A percentile compares a stretch with the other conserved stretches of the same genome.
These are phyloP conservation scores for Flaveria linearis DNA, from an alignment of 129 eudicot genomes.

Conservation along the genomic window DNA sequence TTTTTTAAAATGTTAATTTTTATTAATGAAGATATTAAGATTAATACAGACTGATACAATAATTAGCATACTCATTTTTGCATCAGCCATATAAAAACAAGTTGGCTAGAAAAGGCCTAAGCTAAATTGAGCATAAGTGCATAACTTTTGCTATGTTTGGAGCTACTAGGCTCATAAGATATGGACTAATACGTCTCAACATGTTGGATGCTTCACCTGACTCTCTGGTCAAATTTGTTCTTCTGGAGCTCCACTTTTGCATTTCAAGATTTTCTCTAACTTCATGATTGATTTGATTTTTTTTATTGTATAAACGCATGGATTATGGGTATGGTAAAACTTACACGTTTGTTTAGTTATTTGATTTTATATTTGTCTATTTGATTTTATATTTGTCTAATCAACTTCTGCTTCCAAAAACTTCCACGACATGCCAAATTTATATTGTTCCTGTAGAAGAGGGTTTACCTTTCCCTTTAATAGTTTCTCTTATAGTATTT, in stretches of 20 bases:
- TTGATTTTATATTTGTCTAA: background rate
- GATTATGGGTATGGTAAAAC: background rate
- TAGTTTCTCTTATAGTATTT: background rate
- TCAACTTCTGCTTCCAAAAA: background rate
- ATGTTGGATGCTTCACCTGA: background rate
- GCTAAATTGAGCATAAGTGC: background rate
- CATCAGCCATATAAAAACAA: background rate
- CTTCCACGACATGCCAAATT: background rate
- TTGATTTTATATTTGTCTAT: background rate
- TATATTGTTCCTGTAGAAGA: background rate
- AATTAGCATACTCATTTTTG: background rate
- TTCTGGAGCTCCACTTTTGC: background rate
- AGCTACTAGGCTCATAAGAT: background rate
- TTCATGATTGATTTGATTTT: background rate
- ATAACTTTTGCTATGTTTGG: too few species aligned
- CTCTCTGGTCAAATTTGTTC: background rate
- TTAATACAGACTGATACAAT: background rate
- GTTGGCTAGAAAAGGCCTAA: background rate
- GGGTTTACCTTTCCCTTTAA: too few species aligned
- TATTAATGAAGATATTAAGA: too few species aligned
- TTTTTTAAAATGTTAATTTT: background rate
- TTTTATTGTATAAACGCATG: background rate
- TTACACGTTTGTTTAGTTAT: background rate
- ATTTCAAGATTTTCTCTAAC: background rate
- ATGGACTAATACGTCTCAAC: background rate